phyloP scores from a whole-genome alignment of 805 yeast genomes.

The Gaillardinia entomophila region DNA sequence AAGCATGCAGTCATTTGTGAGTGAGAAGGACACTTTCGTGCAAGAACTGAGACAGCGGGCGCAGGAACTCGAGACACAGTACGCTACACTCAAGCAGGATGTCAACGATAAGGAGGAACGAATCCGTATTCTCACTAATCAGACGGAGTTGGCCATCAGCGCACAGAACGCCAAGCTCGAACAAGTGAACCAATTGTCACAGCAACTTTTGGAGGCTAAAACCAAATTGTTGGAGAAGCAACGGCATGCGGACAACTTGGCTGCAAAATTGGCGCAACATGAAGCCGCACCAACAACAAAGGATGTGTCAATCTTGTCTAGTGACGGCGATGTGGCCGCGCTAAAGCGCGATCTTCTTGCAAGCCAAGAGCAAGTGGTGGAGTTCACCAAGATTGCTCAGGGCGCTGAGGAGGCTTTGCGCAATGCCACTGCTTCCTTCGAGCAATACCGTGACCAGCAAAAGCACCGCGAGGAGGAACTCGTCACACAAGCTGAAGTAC shows the following conservation, averaged over 20 bases:
- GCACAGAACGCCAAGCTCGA: constrained; percentile 49
- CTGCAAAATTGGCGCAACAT: constrained; percentile 23
- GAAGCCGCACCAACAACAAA: constrained; percentile 14
- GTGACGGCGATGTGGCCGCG: constrained; percentile 23
- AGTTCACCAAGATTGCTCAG: constrained; percentile 55
- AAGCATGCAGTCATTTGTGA: constrained; percentile 55
- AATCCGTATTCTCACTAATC: constrained; percentile 46
- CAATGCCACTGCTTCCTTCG: constrained; percentile 51
- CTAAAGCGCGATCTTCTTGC: constrained; percentile 50
- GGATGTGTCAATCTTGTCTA: constrained; percentile 1
- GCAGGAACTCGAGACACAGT: constrained; percentile 41
- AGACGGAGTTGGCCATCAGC: constrained; percentile 48
- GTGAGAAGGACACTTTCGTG: constrained; percentile 53
- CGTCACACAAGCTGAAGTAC: neutral
- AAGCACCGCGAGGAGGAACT: constrained; percentile 16
- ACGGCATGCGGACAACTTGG: constrained; percentile 31
- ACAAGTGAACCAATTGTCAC: constrained; percentile 51
- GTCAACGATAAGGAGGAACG: constrained; percentile 51
- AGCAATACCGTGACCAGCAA: constrained; percentile 21
- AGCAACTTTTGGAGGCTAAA: constrained; percentile 37
- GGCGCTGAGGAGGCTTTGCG: constrained; percentile 64
- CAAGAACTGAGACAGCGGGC: constrained; percentile 46
- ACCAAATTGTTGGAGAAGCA: constrained; percentile 40
- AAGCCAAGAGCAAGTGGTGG: constrained; percentile 53
- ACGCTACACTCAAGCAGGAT: constrained; percentile 39